A percentile compares a stretch with the other conserved stretches of the same genome.
Evolutionary conservation across 306 rosid genomes (phyloP).

Genomic region (Senna siamea): DNA sequence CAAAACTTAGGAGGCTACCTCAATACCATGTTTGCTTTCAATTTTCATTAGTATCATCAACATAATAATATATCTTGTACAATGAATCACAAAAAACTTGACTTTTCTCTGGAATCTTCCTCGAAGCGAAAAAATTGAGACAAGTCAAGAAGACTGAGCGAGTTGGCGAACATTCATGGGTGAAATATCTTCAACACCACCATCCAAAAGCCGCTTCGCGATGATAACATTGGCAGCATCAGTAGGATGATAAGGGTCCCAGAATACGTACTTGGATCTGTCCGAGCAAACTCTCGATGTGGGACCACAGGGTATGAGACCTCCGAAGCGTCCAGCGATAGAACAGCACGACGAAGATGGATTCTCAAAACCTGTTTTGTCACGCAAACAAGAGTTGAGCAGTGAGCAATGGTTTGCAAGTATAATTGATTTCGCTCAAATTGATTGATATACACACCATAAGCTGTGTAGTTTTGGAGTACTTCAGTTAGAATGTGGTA

Average conservation of each 20-base stretch:
- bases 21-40: no score
- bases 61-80: no score
- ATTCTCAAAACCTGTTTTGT: constrained; percentile 64
- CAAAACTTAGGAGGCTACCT: no score
- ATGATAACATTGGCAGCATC: constrained; percentile 61
- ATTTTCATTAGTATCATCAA: no score
- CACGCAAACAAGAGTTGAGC: no score
- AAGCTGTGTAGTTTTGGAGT: constrained; percentile 50
- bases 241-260: constrained; percentile 78
- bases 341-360: constrained; percentile 58
- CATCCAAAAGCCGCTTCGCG: constrained; percentile 58
- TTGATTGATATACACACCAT: no score
- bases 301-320: constrained; percentile 60
- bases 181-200: constrained; percentile 45
- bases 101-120: no score
- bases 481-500: constrained; percentile 59
- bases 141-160: constrained; percentile 14
- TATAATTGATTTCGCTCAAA: no score
- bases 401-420: no score
- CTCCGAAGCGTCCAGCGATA: constrained; percentile 65
- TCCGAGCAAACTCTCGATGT: constrained; percentile 53
- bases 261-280: constrained; percentile 63
- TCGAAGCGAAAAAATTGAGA: no score
- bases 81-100: no score
- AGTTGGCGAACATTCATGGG: constrained; percentile 61